Percentiles rank a stretch among this genome's conserved stretches.
phyloP scores from a whole-genome alignment of 495 filamentous ascomycete species.

The Neurospora cerealis region DNA sequence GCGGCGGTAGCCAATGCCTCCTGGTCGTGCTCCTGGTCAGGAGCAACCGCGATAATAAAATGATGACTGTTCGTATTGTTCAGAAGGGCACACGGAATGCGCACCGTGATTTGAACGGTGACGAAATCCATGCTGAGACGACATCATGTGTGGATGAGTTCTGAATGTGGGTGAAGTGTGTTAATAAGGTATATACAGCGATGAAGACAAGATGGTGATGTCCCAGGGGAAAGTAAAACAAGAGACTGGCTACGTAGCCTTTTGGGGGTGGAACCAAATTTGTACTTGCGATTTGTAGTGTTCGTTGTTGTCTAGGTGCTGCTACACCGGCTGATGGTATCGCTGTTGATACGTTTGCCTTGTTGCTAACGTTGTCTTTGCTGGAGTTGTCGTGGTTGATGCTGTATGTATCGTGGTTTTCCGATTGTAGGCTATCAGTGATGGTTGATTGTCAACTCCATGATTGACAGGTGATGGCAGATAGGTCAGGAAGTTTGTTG shows the following conservation, averaged over 20 bases:
- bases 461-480: not conserved
- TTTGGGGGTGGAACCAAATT: not conserved
- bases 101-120: not conserved
- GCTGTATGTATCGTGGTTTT: not conserved
- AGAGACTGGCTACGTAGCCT: not conserved
- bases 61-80: not conserved
- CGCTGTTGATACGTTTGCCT: not conserved
- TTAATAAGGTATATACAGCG: not conserved
- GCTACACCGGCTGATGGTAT: not conserved
- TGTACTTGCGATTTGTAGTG: not conserved
- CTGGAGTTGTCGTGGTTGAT: not conserved
- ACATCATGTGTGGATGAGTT: not conserved
- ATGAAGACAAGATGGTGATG: rapidly evolving
- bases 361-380: not conserved
- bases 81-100: not conserved
- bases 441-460: not conserved
- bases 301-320: not conserved
- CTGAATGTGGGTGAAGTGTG: not conserved
- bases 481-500: not conserved
- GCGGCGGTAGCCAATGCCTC: too few relatives aligned
- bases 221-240: not conserved
- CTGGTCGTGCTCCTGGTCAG: not conserved
- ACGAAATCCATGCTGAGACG: not conserved
- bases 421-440: not conserved
- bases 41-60: not conserved